phyloP scores from a whole-genome alignment of 2,329 filamentous ascomycete species.

The Acrocalymma vagum region DNA sequence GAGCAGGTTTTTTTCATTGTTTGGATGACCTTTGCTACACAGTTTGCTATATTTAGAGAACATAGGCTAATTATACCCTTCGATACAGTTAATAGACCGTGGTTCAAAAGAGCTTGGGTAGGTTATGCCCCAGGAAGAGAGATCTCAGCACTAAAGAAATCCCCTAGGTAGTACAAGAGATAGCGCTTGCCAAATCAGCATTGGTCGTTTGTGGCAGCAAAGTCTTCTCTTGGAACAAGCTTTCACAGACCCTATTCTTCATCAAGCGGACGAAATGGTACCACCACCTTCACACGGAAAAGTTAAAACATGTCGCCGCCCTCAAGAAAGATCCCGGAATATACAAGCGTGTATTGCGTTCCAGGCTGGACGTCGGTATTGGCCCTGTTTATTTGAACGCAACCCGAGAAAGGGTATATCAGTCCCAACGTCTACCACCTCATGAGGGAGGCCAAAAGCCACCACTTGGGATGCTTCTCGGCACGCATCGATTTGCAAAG shows the following conservation, averaged over 20 bases:
- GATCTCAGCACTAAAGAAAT: not conserved
- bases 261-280: constrained; percentile 33
- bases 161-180: constrained; percentile 35
- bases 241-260: constrained; percentile 31
- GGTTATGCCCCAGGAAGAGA: constrained; percentile 3
- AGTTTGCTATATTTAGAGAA: too few relatives aligned
- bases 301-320: constrained; percentile 25
- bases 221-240: constrained; percentile 27
- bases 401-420: constrained; percentile 21
- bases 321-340: constrained; percentile 25
- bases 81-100: constrained; percentile 35
- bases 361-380: constrained; percentile 26
- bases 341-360: constrained; percentile 27
- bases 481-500: constrained; percentile 31
- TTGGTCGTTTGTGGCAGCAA: constrained; percentile 27
- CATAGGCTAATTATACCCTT: too few relatives aligned
- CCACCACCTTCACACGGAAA: constrained; percentile 35
- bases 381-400: constrained; percentile 32
- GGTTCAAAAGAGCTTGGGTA: constrained; percentile 40
- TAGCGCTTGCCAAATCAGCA: constrained; percentile 30
- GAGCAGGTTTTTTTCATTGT: too few relatives aligned
- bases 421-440: constrained; percentile 1
- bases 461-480: constrained; percentile 27
- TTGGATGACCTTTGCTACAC: too few relatives aligned
- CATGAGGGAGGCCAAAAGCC: constrained; percentile 6